Percentiles rank a stretch among this genome's conserved stretches.
Evolutionary conservation across 2,329 filamentous ascomycete species (phyloP).

Genomic region (Knufia fluminis): DNA sequence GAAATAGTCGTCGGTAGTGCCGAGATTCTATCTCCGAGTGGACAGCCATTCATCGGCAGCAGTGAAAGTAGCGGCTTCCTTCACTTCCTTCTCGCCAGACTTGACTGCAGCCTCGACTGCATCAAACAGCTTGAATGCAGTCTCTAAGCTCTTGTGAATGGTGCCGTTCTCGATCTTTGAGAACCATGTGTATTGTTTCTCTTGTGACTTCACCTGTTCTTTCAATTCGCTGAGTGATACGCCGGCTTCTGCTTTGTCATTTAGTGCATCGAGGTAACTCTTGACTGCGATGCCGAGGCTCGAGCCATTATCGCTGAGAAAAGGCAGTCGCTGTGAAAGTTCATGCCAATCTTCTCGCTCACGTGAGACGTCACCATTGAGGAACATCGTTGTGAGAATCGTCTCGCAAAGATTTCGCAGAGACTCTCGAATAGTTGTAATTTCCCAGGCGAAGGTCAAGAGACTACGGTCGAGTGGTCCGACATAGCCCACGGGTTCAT

Average conservation of each 20-base stretch:
- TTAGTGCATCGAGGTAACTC: conserved; percentile 38
- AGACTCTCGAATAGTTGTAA: conserved; percentile 66
- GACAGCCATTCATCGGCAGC: conserved; percentile 52
- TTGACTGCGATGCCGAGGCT: conserved; percentile 40
- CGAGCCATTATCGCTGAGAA: conserved; percentile 37
- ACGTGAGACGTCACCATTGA: conserved; percentile 69
- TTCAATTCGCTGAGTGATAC: conserved; percentile 1
- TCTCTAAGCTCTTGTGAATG: conserved; percentile 47
- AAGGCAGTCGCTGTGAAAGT: conserved; percentile 51
- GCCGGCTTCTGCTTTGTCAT: conserved; percentile 13
- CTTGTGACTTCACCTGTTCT: conserved; percentile 17
- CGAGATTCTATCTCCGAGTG: background rate
- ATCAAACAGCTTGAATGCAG: conserved; percentile 56
- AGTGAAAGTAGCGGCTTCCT: conserved; percentile 47
- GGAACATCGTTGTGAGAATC: conserved; percentile 67
- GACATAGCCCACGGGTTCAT: conserved; percentile 82
- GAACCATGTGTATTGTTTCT: conserved; percentile 21
- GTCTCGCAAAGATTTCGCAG: conserved; percentile 79
- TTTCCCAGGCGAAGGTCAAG: conserved; percentile 74
- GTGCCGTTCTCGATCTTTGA: conserved; percentile 16
- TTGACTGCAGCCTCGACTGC: conserved; percentile 51
- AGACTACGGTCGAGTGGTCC: conserved; percentile 87
- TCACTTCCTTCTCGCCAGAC: conserved; percentile 42
- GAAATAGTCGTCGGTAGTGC: too few species aligned
- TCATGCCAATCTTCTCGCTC: conserved; percentile 57